These are phyloP conservation scores for Dillenia turbinata DNA, from an alignment of 164 flowering plant species.

Conservation along the genomic window DNA sequence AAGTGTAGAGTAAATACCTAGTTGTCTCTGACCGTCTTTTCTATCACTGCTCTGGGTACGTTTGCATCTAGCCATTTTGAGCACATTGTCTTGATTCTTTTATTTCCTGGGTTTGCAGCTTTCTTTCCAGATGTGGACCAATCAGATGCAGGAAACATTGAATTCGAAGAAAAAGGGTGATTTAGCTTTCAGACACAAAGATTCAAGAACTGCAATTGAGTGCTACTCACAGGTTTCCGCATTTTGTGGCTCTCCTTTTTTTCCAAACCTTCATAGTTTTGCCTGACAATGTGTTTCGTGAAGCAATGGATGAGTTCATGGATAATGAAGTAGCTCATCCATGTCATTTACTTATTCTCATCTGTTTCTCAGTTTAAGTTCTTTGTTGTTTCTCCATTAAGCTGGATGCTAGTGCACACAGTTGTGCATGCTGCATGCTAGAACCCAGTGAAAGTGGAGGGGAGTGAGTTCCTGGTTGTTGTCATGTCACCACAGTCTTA, in stretches of 20 bases:
- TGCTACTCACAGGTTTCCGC: constrained; percentile 52
- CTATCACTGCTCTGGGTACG: background rate
- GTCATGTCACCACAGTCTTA: too few relatives aligned
- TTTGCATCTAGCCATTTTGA: background rate
- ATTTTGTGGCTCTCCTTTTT: background rate
- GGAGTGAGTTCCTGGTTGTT: too few relatives aligned
- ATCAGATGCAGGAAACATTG: constrained; percentile 73
- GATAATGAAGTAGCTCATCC: background rate
- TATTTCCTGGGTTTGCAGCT: constrained; percentile 37
- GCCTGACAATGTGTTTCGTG: too few relatives aligned
- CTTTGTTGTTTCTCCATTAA: too few relatives aligned
- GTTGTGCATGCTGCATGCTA: too few relatives aligned
- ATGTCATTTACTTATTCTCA: too few relatives aligned
- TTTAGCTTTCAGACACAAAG: constrained; percentile 60
- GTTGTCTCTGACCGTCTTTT: background rate
- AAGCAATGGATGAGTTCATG: too few relatives aligned
- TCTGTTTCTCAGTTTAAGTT: too few relatives aligned
- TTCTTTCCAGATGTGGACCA: constrained; percentile 81
- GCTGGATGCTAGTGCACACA: too few relatives aligned
- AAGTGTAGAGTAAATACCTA: background rate
- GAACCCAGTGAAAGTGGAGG: too few relatives aligned
- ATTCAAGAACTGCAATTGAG: constrained; percentile 53
- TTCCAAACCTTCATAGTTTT: too few relatives aligned
- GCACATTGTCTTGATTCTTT: background rate
- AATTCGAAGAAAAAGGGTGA: constrained; percentile 77